These are phyloP conservation scores for Gossypium turneri DNA, from an alignment of 345 rosid species.

Conservation along the genomic window DNA sequence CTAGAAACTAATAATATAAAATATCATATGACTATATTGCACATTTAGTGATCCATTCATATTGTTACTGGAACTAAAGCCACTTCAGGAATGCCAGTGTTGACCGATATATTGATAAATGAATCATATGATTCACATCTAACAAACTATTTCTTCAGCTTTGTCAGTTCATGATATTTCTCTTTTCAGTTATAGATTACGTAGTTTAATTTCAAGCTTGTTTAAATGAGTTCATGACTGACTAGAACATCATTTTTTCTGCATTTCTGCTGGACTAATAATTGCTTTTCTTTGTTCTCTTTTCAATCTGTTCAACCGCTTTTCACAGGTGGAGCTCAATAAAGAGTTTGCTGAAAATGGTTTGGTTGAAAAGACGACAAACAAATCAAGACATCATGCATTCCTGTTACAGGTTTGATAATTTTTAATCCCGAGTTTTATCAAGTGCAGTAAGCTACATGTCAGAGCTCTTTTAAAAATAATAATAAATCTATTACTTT, in stretches of 20 bases:
- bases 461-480: background rate
- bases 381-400: conserved; percentile 60
- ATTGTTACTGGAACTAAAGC: background rate
- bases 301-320: conserved; percentile 12
- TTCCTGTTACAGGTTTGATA: conserved; percentile 61
- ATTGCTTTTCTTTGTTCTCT: conserved; percentile 14
- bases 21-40: background rate
- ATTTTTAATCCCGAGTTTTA: background rate
- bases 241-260: background rate
- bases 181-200: background rate
- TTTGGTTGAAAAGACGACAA: conserved; percentile 17
- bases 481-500: conserved; percentile 1
- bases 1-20: background rate
- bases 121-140: background rate
- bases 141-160: background rate
- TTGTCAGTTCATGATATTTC: background rate
- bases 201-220: background rate
- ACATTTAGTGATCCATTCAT: background rate
- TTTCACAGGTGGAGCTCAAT: conserved; percentile 69
- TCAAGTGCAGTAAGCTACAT: background rate
- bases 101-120: background rate
- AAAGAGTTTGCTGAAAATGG: conserved; percentile 43
- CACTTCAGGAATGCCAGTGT: background rate
- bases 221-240: background rate
- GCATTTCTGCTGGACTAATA: background rate